Conservation (phyloP, 257 asterid species). For the Datura wrightii region DNA sequence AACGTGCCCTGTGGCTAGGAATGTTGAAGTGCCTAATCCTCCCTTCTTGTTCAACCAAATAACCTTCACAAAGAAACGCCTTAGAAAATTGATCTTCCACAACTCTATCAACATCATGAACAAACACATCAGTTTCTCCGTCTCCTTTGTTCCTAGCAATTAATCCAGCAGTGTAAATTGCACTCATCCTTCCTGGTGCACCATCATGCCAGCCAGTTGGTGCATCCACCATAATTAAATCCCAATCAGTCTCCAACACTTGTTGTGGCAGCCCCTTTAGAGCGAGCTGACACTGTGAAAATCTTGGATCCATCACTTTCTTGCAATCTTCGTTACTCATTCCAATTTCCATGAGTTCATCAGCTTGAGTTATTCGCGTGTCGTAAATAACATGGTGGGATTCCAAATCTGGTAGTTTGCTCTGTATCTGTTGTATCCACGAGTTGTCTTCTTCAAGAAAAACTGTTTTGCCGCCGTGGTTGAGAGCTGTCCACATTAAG, state of each 20-base stretch:
- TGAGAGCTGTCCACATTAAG: slow-evolving; percentile 90
- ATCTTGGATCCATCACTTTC: slow-evolving; percentile 68
- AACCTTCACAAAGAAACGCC: slow-evolving; percentile 79
- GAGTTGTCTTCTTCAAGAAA: slow-evolving; percentile 81
- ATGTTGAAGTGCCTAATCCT: slow-evolving; percentile 77
- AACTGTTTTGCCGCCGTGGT: slow-evolving; percentile 79
- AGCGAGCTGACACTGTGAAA: slow-evolving; percentile 69
- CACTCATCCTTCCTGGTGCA: slow-evolving; percentile 91
- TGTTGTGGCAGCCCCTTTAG: slow-evolving; percentile 63
- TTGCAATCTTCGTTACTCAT: slow-evolving; percentile 56
- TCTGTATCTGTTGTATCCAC: slow-evolving; percentile 70
- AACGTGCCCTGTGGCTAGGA: slow-evolving; percentile 66
- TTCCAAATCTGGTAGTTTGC: slow-evolving; percentile 61
- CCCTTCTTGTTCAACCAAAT: slow-evolving; percentile 66
- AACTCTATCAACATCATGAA: slow-evolving; percentile 81
- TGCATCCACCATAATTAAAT: slow-evolving; percentile 90
- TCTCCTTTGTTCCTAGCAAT: slow-evolving; percentile 72
- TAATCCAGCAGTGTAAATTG: slow-evolving; percentile 81
- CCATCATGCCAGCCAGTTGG: slow-evolving; percentile 81
- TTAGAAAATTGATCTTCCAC: slow-evolving; percentile 81
- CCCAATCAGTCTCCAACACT: slow-evolving; percentile 80
- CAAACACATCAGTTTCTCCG: slow-evolving; percentile 84
- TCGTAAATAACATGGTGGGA: slow-evolving; percentile 72
- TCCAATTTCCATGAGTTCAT: slow-evolving; percentile 62
- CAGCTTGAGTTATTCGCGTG: slow-evolving; percentile 73